These are phyloP conservation scores for Borealophlyctis nickersoniae DNA, from an alignment of 192 early-diverging fungal genomes.

Conservation along the genomic window DNA sequence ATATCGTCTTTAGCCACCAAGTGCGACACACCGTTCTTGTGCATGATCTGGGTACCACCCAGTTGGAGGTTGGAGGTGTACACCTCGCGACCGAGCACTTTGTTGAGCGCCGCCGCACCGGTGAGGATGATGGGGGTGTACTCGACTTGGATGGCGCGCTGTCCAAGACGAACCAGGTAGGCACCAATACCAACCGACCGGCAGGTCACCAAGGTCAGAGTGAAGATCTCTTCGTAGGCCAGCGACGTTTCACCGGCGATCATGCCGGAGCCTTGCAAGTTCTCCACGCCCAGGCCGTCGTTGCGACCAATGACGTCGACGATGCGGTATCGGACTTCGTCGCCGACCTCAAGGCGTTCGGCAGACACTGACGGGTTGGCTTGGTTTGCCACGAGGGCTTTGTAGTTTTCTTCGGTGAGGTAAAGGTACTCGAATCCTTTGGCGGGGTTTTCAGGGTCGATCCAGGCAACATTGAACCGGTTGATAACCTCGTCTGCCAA, in stretches of 20 bases:
- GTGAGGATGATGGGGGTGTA: constrained; percentile 98
- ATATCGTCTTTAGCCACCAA: constrained; percentile 94
- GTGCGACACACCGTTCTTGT: constrained; percentile 98
- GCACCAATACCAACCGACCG: constrained; percentile 98
- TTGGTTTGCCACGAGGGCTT: constrained; percentile 51
- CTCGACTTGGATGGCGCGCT: constrained; percentile 95
- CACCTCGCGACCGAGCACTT: constrained; percentile 95
- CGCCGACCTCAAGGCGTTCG: constrained; percentile 55
- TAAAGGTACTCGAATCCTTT: constrained; percentile 95
- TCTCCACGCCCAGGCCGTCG: constrained; percentile 95
- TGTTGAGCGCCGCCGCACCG: constrained; percentile 95
- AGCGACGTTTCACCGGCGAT: constrained; percentile 96
- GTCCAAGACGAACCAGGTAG: constrained; percentile 96
- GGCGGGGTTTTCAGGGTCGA: constrained; percentile 71
- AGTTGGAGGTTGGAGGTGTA: constrained; percentile 98
- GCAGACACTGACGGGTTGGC: constrained; percentile 68
- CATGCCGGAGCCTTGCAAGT: constrained; percentile 91
- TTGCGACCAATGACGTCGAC: constrained; percentile 80
- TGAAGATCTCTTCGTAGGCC: constrained; percentile 98
- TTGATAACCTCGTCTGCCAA: constrained; percentile 89
- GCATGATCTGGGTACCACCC: constrained; percentile 99
- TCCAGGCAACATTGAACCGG: constrained; percentile 85
- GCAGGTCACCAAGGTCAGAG: constrained; percentile 92
- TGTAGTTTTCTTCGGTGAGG: constrained; percentile 70
- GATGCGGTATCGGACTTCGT: constrained; percentile 77